Base-by-base conservation (phyloP, 495 filamentous ascomycete genomes). In the Podospora pseudoanserina region DNA sequence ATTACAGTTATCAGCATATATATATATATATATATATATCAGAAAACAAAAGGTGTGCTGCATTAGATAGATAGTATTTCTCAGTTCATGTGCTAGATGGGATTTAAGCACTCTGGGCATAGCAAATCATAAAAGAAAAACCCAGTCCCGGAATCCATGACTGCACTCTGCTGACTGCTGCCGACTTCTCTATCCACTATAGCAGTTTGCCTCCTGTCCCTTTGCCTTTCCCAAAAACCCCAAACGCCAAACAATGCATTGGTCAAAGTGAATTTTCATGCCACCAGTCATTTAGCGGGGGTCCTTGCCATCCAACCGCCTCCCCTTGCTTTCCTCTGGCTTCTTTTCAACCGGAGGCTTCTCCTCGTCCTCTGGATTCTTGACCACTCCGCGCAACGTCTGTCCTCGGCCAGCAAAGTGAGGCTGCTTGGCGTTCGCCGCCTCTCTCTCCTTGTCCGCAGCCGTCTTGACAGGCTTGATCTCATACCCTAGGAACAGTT, bases 401-500 rank as follows among this genome's bases (percentile, higher is more conserved):
- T 97, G 91, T 0, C 95, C 95, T 55, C 89, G 85, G 0, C 95
- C 95, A n/a, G 88, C 85, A 78, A 98, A 99, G 69, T 90, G 85
- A 11, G 89, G 90, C 73, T 90, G 89, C 60, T 79, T 77, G 2
- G 88, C 87, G 30, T 86, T 82, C 58, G 88, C 87, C 32, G 86
- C 86, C 62, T 87, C 83, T 65, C 84, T 81, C 23, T 87, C 89
- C 64, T 89, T 86, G 66, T 92, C 91, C 30, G 88, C 91, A 23
- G 89, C 89, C 56, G 92, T 92, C 82, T 90, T 92, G 20, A 94
- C 85, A 0, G 93, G 93, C 73, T 90, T 94, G 76, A 97, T 85
- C 68, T 95, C 88, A 73, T 98, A 99, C 13, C 95, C 95, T 70
- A 99, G 95, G 81, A 99, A 99, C 6, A 99, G 82, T 74, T 97